Evolutionary conservation across 2,329 filamentous ascomycete species (phyloP), one percentile per base, ranked within the genome.

Genomic region (Cercospora canescens): DNA sequence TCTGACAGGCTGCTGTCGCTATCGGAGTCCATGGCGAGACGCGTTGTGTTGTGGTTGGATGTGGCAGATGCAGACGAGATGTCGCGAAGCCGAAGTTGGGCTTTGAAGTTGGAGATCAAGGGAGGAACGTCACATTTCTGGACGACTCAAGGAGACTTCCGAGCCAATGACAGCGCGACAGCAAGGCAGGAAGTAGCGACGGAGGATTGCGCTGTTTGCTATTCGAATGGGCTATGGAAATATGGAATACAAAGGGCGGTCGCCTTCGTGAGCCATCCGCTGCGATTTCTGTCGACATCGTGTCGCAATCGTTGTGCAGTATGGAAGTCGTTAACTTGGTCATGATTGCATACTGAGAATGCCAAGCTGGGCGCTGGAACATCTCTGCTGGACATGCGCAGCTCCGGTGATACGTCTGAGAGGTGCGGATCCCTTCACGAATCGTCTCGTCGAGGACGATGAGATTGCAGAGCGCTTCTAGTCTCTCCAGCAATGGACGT

Each of bases 1-100:
- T 85, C 83, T 57, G 87, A 87, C 35, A 87, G 88, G 57, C 88
- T 79, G 26, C 83, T 84, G 28, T 85, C 85, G 45, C 85, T 83
- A 66, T 87, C 86, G 45, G 84, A 85, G 21, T 72, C 71, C 69
- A 71, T 69, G 79, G 85, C 84, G 72, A 35, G 75, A 68, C 71
- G 77, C 73, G 67, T 69, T 72, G 72, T 69, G 70, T 68, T 67
- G 70, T 69, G 72, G 73, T 70, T 72, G 67, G 68, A 70, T 45
- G 66, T 48, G 70, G 62, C 62, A 65, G 63, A 56, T 65, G 72
- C 71, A 70, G 66, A 35, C 62, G 57, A 52, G 54, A 54, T 35
- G 67, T 63, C 58, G 62, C 59, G 62, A 60, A 59, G 67, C 57
- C 60, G 39, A 57, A 59, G 21, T 60, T 60, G 57, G 48, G 64